Evolutionary conservation across 2,329 filamentous ascomycete genomes (phyloP), one percentile per base, ranked within the genome.

Genomic region (Cladosporium sp.): DNA sequence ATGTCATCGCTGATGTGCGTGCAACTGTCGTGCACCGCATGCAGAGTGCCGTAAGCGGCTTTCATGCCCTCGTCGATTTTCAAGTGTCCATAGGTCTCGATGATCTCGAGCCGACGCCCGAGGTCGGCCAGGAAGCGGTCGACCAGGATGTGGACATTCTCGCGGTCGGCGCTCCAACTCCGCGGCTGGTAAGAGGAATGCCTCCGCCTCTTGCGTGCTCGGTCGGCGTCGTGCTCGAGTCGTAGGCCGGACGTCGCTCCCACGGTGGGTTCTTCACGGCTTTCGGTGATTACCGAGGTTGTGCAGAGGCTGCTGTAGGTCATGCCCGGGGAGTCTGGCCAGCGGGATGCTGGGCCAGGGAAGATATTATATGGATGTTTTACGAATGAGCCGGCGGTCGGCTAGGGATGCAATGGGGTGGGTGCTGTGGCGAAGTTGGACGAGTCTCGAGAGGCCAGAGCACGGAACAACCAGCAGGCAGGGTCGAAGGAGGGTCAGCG

Each of bases 1-100:
- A 96, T 81, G 66, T 93, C 92, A 57, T 89, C 92, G 1, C 91
- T 95, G 16, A 92, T 90, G 58, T 91, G 84, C 37, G 89, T 89
- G 70, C 93, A 98, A 62, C 89, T 83, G 59, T 89, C 85, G 56
- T 91, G 84, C 22, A 98, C 91, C 7, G 89, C 84, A 64, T 92
- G 86, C 1, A 98, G 76, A 0, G 91, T 95, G 13, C 84, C 78
- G 70, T 95, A 95, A 16, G 92, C 89, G 59, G 88, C 83, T 41
- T 87, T 85, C 52, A 97, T 84, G 64, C 89, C 87, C 42, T 86
- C 79, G 68, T 98, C 93, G 61, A 95, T 79, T 56, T 86, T 86
- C 54, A 90, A 73, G 65, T 95, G 89, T 58, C 88, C 85, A 65
- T 95, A 95, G 58, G 82, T 84, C 71, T 98, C 93, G 43, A 97